Conservation (phyloP, 208 protist species). For the Leishmania mexicana region DNA sequence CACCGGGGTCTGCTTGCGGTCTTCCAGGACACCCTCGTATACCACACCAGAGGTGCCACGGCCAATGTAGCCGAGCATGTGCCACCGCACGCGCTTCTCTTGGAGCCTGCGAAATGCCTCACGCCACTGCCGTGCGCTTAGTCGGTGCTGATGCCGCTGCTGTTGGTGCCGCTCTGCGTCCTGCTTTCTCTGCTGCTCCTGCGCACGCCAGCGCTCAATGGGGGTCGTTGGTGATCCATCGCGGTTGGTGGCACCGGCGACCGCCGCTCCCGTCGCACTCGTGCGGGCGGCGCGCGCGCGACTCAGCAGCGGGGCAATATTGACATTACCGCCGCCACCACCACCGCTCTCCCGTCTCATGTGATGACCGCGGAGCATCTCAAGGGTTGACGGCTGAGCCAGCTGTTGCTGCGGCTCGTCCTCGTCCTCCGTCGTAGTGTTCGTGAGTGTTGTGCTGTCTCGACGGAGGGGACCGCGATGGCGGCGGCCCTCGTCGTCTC, state of each 20-base stretch:
- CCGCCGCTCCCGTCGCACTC: background rate
- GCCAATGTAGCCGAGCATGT: constrained; percentile 35
- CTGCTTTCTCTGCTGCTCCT: constrained; percentile 16
- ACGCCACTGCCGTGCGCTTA: constrained; percentile 25
- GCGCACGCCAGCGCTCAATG: constrained; percentile 29
- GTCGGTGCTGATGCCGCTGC: background rate
- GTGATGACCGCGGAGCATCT: constrained; percentile 12
- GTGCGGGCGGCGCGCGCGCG: constrained; percentile 4
- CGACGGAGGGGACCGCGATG: background rate
- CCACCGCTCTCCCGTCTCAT: background rate
- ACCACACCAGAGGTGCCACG: constrained; percentile 46
- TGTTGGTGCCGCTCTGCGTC: background rate
- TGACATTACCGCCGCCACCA: background rate
- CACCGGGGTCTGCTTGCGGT: constrained; percentile 52
- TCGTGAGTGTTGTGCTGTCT: constrained; percentile 17
- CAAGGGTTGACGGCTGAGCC: constrained; percentile 9
- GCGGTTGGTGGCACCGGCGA: background rate
- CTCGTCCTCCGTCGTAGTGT: constrained; percentile 17
- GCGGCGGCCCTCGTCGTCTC: constrained; percentile 1
- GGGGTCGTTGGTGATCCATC: constrained; percentile 17
- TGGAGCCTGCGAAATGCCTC: constrained; percentile 34
- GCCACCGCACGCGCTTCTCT: constrained; percentile 35
- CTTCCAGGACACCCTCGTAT: constrained; percentile 50
- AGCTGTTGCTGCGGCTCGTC: background rate
- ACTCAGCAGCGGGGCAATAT: background rate